A percentile compares a stretch with the other conserved stretches of the same genome.
phyloP scores from a whole-genome alignment of 345 rosid genomes.

The Aquilaria yunnanensis region DNA sequence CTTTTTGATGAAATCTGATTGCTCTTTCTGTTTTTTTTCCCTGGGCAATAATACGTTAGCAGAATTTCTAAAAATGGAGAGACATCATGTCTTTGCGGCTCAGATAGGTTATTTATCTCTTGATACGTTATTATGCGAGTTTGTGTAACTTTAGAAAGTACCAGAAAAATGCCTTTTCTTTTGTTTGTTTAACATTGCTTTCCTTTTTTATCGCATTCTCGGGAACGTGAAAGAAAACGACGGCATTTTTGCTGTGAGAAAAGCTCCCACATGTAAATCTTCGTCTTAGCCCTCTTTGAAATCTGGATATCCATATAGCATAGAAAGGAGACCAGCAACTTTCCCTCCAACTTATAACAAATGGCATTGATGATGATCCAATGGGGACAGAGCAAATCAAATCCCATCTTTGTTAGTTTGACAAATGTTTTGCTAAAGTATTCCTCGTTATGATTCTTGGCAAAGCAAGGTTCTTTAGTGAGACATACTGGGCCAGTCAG shows the following conservation, averaged over 20 bases:
- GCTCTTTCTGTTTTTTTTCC: too few species aligned
- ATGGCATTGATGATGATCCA: too few species aligned
- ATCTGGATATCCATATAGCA: not conserved
- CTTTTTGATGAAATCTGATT: too few species aligned
- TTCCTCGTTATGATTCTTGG: not conserved
- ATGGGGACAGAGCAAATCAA: not conserved
- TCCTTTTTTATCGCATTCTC: not conserved
- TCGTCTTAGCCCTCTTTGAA: not conserved
- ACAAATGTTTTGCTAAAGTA: not conserved
- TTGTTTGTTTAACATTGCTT: not conserved
- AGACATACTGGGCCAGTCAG: too few species aligned
- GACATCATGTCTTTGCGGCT: constrained; percentile 20
- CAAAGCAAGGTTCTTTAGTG: too few species aligned
- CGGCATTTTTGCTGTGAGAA: not conserved
- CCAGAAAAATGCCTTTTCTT: constrained; percentile 5
- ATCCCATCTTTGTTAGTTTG: not conserved
- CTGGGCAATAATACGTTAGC: constrained; percentile 7
- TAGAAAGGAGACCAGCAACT: constrained; percentile 14
- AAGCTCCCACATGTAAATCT: not conserved
- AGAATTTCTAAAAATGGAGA: constrained; percentile 22
- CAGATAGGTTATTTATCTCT: constrained; percentile 27
- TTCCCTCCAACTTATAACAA: not conserved
- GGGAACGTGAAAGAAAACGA: constrained; percentile 20
- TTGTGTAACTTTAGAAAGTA: constrained; percentile 10
- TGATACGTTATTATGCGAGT: constrained; percentile 5